Evolutionary conservation across 495 filamentous ascomycete species (phyloP).

Genomic region (Aspergillus avenaceus): DNA sequence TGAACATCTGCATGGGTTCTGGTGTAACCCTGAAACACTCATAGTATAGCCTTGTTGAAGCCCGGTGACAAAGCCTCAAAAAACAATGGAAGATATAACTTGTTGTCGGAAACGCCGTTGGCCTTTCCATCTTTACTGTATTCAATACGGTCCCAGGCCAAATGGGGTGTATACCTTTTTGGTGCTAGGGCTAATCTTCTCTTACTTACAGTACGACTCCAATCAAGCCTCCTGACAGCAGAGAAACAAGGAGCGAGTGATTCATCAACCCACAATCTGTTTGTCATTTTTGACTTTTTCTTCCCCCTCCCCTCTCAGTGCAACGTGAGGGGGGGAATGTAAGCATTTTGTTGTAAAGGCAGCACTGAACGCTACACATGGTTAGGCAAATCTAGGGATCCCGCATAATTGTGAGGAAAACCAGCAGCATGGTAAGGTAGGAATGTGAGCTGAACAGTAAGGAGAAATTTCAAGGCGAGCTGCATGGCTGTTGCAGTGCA

Average conservation of each 20-base stretch:
- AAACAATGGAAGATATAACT: neutral
- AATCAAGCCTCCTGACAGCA: neutral
- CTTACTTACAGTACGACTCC: neutral
- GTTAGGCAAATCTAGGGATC: neutral
- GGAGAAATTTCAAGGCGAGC: neutral
- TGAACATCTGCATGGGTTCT: slow-evolving; percentile 5
- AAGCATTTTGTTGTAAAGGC: neutral
- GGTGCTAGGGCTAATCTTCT: neutral
- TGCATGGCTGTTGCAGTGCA: neutral
- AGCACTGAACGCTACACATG: neutral
- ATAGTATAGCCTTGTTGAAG: neutral
- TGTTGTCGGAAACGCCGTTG: neutral
- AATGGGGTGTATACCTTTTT: neutral
- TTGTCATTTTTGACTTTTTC: neutral
- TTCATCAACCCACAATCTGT: neutral
- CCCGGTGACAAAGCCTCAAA: neutral
- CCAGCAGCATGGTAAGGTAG: neutral
- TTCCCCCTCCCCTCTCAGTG: neutral
- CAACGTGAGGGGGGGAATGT: neutral
- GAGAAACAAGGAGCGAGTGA: neutral
- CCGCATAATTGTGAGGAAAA: neutral
- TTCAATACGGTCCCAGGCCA: neutral
- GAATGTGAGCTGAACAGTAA: neutral
- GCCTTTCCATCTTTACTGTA: neutral
- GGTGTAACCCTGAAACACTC: neutral